Evolutionary conservation across 768 basidiomycete genomes (phyloP), one percentile per base, ranked within the genome.

Genomic region (Inosperma sp.): DNA sequence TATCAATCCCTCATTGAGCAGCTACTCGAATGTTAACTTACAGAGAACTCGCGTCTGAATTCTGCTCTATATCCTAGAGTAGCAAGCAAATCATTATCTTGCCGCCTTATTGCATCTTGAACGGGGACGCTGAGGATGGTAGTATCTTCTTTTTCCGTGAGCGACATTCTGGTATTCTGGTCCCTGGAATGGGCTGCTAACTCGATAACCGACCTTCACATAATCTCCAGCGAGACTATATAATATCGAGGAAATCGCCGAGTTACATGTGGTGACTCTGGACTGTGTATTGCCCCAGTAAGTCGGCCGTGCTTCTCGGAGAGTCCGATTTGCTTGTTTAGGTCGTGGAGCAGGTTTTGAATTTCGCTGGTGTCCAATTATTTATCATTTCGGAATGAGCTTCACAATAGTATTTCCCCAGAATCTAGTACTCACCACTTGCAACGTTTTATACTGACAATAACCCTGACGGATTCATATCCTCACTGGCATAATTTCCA

Each of bases 31-130:
- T 22, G 9, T 25, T 26, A 7, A 44, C 77, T 56, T 58, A 84
- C 84, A 57, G 84, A 81, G 62, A 88, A 87, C 64, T 87, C 83
- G 47, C 86, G 80, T 60, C 72, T 82, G 67, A 88, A 86, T 65
- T 86, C 83, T 62, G 76, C 74, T 69, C 75, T 84, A 63, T 87
- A 88, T 8, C 86, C 85, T 27, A 88, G 76, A 53, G 77, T 67
- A 8, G 83, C 85, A 16, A 87, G 77, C 34, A 76, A 69, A 4
- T 59, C 70, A 62, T 86, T 72, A 58, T 88, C 84, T 39, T 58
- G 52, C 8, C 62, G 62, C 43, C 59, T 59, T 35, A 61, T 49
- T 7, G 64, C 61, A 37, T 47, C 41, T 17, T 47, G 52, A 25
- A 53, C 55, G 22, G 52, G 36, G 30, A 59, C 40, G 7, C 50